phyloP scores from a whole-genome alignment of 192 early-diverging fungal genomes.

The Coemansia javaensis region DNA sequence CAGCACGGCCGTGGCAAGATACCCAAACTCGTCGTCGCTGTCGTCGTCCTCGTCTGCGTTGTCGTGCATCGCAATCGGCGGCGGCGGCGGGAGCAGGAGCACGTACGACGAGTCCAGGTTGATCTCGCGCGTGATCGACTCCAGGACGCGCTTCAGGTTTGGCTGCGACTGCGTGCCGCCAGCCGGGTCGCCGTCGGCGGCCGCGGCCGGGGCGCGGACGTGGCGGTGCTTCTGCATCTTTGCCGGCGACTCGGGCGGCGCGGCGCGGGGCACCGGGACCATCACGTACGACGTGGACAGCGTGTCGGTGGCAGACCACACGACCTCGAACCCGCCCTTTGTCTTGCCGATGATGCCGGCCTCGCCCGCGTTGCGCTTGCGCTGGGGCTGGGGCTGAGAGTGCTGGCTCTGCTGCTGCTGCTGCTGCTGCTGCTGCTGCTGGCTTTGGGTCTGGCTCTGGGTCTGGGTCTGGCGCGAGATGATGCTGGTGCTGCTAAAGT shows the following conservation, averaged over 20 bases:
- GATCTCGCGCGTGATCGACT: slow-evolving; percentile 51
- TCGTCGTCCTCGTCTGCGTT: slow-evolving; percentile 12
- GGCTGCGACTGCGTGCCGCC: slow-evolving; percentile 51
- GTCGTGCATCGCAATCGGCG: slow-evolving; percentile 28
- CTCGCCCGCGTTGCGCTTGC: slow-evolving; percentile 49
- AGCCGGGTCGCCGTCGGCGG: slow-evolving; percentile 22
- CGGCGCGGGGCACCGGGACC: slow-evolving; percentile 43
- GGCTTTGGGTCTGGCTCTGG: no score
- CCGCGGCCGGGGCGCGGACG: slow-evolving; percentile 6
- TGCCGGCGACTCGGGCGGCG: slow-evolving; percentile 40
- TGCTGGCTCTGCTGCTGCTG: background rate
- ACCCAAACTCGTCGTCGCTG: slow-evolving; percentile 46
- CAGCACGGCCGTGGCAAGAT: slow-evolving; percentile 25
- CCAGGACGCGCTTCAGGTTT: slow-evolving; percentile 45
- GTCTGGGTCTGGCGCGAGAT: slow-evolving; percentile 21
- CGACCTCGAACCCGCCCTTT: slow-evolving; percentile 50
- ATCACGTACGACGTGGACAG: slow-evolving; percentile 50
- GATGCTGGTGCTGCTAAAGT: slow-evolving; percentile 11
- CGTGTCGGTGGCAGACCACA: slow-evolving; percentile 40
- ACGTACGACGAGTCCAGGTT: slow-evolving; percentile 51
- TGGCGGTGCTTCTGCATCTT: slow-evolving; percentile 46
- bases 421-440: slow-evolving; percentile 1
- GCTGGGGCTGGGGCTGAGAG: slow-evolving; percentile 14
- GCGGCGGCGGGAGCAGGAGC: slow-evolving; percentile 45
- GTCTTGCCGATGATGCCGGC: slow-evolving; percentile 46